These are phyloP conservation scores for Anisodus tanguticus DNA, from an alignment of 257 asterid genomes.

Conservation along the genomic window DNA sequence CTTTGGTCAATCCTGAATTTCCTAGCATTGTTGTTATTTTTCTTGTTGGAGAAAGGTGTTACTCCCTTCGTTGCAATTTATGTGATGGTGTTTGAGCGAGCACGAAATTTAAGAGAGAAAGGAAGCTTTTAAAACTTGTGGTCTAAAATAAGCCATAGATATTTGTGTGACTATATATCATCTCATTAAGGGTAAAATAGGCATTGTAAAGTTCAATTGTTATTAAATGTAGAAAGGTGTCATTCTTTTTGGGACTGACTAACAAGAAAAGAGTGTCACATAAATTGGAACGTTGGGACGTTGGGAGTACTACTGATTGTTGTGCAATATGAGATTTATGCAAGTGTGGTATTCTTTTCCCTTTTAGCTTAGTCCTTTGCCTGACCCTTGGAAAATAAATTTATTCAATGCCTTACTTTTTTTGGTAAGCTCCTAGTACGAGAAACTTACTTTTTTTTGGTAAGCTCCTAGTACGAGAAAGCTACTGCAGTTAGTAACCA, in stretches of 20 bases:
- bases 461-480: conserved; percentile 7
- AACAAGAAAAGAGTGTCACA: too few relatives aligned
- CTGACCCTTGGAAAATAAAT: not conserved
- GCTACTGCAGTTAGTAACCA: conserved; percentile 22
- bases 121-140: too few relatives aligned
- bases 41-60: conserved; percentile 2
- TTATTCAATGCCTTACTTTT: not conserved
- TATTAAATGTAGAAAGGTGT: too few relatives aligned
- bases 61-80: too few relatives aligned
- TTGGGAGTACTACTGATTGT: not conserved
- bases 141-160: too few relatives aligned
- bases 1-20: conserved; percentile 11
- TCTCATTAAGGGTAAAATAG: too few relatives aligned
- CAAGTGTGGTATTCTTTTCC: not conserved
- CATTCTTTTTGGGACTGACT: too few relatives aligned
- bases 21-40: not conserved
- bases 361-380: not conserved
- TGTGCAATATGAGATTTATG: conserved; percentile 7
- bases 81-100: too few relatives aligned
- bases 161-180: too few relatives aligned
- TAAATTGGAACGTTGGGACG: too few relatives aligned
- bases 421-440: conserved; percentile 12
- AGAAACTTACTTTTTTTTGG: not conserved
- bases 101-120: too few relatives aligned
- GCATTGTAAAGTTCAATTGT: too few relatives aligned